These are phyloP conservation scores for Mycena kentingensis DNA, from an alignment of 768 basidiomycete genomes.

Conservation along the genomic window DNA sequence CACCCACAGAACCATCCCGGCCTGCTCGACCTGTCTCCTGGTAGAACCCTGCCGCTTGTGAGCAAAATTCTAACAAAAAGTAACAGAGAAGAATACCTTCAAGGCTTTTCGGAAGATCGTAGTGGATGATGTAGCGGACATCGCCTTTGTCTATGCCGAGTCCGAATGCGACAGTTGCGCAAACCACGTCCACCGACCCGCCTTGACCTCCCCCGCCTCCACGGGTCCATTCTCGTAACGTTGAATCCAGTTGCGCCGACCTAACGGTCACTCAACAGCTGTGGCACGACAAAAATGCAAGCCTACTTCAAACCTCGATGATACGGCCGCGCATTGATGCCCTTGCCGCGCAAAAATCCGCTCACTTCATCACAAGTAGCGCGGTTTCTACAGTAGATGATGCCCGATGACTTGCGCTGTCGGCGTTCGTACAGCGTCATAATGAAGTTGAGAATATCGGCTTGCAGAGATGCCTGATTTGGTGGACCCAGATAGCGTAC, in stretches of 20 bases:
- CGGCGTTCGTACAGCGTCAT: conserved; percentile 59
- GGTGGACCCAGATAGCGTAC: conserved; percentile 64
- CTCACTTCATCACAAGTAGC: conserved; percentile 70
- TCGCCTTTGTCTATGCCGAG: conserved; percentile 77
- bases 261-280: conserved; percentile 31
- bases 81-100: conserved; percentile 53
- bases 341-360: conserved; percentile 61
- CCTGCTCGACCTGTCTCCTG: conserved; percentile 90
- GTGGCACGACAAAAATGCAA: not conserved
- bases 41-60: conserved; percentile 62
- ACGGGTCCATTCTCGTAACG: conserved; percentile 59
- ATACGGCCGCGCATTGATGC: conserved; percentile 69
- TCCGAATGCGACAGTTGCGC: conserved; percentile 82
- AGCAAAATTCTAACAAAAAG: conserved; percentile 2
- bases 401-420: conserved; percentile 63
- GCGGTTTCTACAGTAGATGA: conserved; percentile 76
- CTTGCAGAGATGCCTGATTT: conserved; percentile 56
- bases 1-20: conserved; percentile 69
- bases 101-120: conserved; percentile 79
- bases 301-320: conserved; percentile 69
- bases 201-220: conserved; percentile 54
- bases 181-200: conserved; percentile 60
- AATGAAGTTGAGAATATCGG: conserved; percentile 68
- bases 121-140: conserved; percentile 74
- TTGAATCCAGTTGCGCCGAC: conserved; percentile 53